Conservation (phyloP, 2,329 filamentous ascomycete genomes). For the Trichophyton benhamiae region DNA sequence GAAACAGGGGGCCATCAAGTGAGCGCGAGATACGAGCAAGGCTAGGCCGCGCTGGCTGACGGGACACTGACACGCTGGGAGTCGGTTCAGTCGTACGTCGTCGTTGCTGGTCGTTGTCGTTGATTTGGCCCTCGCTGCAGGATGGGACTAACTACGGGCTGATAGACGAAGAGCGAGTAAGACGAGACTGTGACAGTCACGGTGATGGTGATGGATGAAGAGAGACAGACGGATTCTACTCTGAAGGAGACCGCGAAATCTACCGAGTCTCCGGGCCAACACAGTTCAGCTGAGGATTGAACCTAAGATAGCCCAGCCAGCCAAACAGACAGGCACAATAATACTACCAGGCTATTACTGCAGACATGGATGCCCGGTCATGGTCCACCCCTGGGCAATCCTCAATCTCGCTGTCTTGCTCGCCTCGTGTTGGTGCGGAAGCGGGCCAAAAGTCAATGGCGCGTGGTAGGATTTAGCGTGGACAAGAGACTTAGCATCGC, state of each 20-base stretch:
- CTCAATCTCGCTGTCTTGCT: background rate
- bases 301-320: too few relatives aligned
- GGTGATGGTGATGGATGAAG: background rate
- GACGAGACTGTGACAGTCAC: background rate
- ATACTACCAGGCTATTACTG: background rate
- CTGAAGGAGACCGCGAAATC: background rate
- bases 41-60: background rate
- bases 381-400: background rate
- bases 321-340: too few relatives aligned
- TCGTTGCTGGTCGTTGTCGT: background rate
- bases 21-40: background rate
- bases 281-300: background rate
- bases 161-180: background rate
- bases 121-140: background rate
- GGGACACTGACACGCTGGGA: background rate
- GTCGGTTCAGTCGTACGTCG: background rate
- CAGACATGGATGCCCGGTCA: background rate
- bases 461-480: constrained; percentile 1
- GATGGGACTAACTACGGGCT: background rate
- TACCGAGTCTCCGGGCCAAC: constrained; percentile 1
- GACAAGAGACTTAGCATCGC: background rate
- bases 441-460: background rate
- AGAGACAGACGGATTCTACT: background rate
- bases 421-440: background rate
- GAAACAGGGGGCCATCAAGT: background rate